Base-by-base conservation (phyloP, 2,329 filamentous ascomycete species). In the Aspergillus fructus region DNA sequence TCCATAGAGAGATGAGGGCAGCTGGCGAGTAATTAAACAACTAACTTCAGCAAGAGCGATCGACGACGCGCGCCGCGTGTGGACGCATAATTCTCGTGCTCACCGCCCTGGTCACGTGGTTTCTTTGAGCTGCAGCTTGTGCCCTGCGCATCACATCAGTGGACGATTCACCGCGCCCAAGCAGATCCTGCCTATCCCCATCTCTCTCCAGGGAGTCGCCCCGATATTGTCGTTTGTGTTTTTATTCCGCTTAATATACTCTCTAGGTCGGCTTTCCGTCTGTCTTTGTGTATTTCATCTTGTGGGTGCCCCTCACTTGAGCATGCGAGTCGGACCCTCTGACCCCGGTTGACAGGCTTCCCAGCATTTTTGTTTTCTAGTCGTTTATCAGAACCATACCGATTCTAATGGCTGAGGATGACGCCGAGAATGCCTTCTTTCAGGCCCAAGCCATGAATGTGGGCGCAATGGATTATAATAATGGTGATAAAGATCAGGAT, bases 391-490 rank as follows among this genome's bases (percentile, higher is more conserved):
- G 62, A 50, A 58, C 34, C 27, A 48, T 49, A 53, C 33, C 40
- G 53, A 49, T 57, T 62, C 62, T 59, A 62, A 83, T 83, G 81
- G 78, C 80, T 55, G 80, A 80, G 66, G 78, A 81, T 71, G 81
- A 81, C 66, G 76, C 78, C 58, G 81, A 84, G 71, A 73, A 78
- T 59, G 80, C 80, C 60, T 83, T 83, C 65, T 78, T 83, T 59
- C 72, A 78, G 64, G 77, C 79, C 42, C 79, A 83, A 72, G 66
- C 72, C 55, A 69, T 73, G 64, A 76, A 78, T 64, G 71, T 72
- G 57, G 71, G 75, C 42, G 71, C 68, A 64, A 66, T 69, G 62
- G 60, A 67, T 59, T 65, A 68, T 62, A 76, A 75, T 62, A 76
- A 75, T 69, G 72, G 69, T 71, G 71, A 78, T 64, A 84, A 81